phyloP scores from a whole-genome alignment of 2,329 filamentous ascomycete species.

The Pleurostoma richardsiae region DNA sequence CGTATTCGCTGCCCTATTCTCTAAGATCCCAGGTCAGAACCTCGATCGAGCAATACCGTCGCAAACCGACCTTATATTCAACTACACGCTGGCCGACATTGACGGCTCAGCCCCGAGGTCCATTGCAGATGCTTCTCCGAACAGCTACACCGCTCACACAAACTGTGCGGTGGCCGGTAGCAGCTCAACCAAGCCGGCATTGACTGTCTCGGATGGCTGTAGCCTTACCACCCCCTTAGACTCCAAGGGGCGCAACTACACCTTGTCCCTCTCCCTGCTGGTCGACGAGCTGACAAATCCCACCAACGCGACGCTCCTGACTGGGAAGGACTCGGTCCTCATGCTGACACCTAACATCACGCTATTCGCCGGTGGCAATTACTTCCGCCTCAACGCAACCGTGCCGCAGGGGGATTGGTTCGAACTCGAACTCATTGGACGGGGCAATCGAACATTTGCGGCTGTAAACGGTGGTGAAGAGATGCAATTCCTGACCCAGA shows the following conservation, averaged over 20 bases:
- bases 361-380: slow-evolving; percentile 25
- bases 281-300: slow-evolving; percentile 21
- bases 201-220: slow-evolving; percentile 30
- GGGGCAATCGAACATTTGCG: slow-evolving; percentile 25
- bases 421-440: slow-evolving; percentile 20
- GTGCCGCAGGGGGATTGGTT: slow-evolving; percentile 22
- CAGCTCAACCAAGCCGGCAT: slow-evolving; percentile 14
- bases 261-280: slow-evolving; percentile 37
- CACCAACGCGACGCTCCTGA: slow-evolving; percentile 32
- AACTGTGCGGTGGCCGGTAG: slow-evolving; percentile 21
- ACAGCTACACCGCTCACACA: slow-evolving; percentile 32
- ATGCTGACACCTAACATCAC: slow-evolving; percentile 30
- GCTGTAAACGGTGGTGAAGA: slow-evolving; percentile 11
- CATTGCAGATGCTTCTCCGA: slow-evolving; percentile 28
- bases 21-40: slow-evolving; percentile 39
- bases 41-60: slow-evolving; percentile 37
- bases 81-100: slow-evolving; percentile 21
- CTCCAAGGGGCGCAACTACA: slow-evolving; percentile 54
- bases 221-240: slow-evolving; percentile 37
- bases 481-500: slow-evolving; percentile 33
- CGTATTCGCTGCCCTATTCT: slow-evolving; percentile 31
- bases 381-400: slow-evolving; percentile 27
- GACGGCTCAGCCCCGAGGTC: background rate
- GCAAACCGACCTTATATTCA: slow-evolving; percentile 24
- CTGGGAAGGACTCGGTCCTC: slow-evolving; percentile 36